Evolutionary conservation across 148 eudicot genomes (phyloP).

Genomic region (Fagopyrum esculentum): DNA sequence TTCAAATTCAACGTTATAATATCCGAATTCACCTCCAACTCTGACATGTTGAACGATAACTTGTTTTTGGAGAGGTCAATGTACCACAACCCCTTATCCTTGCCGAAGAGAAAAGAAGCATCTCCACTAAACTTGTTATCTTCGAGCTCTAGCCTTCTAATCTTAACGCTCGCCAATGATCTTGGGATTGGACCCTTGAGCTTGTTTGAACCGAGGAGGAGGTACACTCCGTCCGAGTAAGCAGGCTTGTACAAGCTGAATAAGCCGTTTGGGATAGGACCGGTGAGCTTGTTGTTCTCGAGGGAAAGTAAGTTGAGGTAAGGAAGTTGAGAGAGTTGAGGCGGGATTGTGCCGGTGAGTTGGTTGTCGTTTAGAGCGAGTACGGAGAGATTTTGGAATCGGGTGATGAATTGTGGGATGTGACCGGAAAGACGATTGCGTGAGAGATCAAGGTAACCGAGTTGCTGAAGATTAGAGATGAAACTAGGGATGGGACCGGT

Average conservation of each 20-base stretch:
- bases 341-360: background rate
- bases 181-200: background rate
- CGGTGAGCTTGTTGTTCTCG: background rate
- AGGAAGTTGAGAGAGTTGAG: background rate
- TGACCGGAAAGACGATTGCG: background rate
- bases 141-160: background rate
- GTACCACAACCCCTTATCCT: background rate
- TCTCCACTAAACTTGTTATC: background rate
- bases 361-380: background rate
- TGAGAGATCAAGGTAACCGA: background rate
- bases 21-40: slow-evolving; percentile 14
- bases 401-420: background rate
- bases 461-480: background rate
- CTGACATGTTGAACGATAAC: slow-evolving; percentile 17
- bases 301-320: background rate
- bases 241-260: background rate
- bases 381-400: background rate
- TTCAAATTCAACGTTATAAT: slow-evolving; percentile 4
- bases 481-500: background rate
- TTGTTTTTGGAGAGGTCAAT: slow-evolving; percentile 3
- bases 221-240: background rate
- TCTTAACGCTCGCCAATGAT: background rate
- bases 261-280: background rate
- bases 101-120: background rate
- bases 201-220: background rate